Percentiles rank a stretch among this genome's conserved stretches.
Conservation (phyloP, 2,329 filamentous ascomycete genomes). For the Lachnellula hyalina region DNA sequence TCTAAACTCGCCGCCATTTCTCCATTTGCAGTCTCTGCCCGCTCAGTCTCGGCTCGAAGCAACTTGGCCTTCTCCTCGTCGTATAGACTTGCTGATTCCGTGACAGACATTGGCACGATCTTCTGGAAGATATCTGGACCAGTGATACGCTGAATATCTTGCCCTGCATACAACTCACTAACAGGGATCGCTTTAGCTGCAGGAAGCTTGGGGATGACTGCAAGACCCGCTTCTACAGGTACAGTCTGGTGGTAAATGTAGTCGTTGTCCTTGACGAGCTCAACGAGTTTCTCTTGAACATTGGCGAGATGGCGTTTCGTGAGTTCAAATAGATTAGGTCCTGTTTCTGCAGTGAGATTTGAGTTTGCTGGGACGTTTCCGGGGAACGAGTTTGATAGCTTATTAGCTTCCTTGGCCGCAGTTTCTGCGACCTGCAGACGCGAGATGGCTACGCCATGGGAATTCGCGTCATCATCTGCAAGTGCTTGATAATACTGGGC, state of each 20-base stretch:
- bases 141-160: conserved; percentile 95
- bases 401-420: conserved; percentile 72
- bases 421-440: conserved; percentile 76
- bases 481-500: conserved; percentile 92
- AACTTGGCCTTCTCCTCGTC: conserved; percentile 98
- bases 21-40: conserved; percentile 85
- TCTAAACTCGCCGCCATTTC: conserved; percentile 96
- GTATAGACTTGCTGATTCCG: conserved; percentile 92
- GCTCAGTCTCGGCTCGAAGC: conserved; percentile 86
- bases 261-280: conserved; percentile 87
- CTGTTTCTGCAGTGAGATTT: conserved; percentile 78
- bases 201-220: conserved; percentile 81
- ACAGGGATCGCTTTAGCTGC: conserved; percentile 97
- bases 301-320: conserved; percentile 75
- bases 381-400: conserved; percentile 74
- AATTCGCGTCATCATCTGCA: conserved; percentile 82
- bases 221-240: conserved; percentile 75
- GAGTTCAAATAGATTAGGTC: conserved; percentile 67
- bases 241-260: conserved; percentile 96
- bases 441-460: conserved; percentile 79
- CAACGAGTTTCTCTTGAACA: conserved; percentile 73
- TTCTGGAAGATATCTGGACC: conserved; percentile 96
- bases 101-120: conserved; percentile 92
- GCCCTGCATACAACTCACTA: conserved; percentile 91
- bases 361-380: conserved; percentile 71